Conservation (phyloP, 345 rosid species). For the Citrus maxima region DNA sequence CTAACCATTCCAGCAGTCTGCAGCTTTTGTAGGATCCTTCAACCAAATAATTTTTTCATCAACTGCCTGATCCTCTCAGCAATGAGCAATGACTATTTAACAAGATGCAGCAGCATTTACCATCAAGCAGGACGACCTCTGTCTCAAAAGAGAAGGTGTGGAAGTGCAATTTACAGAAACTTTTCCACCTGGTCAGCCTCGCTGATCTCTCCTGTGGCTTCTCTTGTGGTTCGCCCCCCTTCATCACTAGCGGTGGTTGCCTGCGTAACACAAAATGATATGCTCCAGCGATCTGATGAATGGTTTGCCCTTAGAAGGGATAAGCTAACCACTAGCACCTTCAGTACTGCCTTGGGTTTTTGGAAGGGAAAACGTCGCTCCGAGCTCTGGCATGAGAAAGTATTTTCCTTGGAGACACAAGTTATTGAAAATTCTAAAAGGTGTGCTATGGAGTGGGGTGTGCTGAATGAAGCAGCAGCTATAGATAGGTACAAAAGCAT, state of each 20-base stretch:
- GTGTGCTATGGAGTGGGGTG: conserved; percentile 86
- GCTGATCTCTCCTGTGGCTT: conserved; percentile 21
- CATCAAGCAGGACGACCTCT: conserved; percentile 13
- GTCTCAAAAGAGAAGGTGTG: conserved; percentile 20
- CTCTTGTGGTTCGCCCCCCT: conserved; percentile 32
- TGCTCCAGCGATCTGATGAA: conserved; percentile 86
- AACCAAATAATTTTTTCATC: conserved; percentile 21
- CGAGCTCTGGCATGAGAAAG: conserved; percentile 94
- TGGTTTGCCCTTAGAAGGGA: conserved; percentile 86
- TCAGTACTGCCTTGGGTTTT: conserved; percentile 89
- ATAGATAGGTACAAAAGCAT: conserved; percentile 68
- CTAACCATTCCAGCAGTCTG: conserved; percentile 16
- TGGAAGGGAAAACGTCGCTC: conserved; percentile 80
- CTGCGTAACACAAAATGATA: conserved; percentile 41
- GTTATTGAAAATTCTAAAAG: conserved; percentile 31
- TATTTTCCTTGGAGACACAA: conserved; percentile 42
- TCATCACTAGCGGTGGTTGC: conserved; percentile 43
- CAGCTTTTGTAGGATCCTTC: conserved; percentile 27
- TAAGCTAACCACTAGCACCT: conserved; percentile 88
- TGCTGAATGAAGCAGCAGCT: conserved; percentile 67
- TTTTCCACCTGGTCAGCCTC: conserved; percentile 31
- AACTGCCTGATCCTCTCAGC: conserved; percentile 29
- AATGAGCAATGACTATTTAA: conserved; percentile 38
- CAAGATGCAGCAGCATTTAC: conserved; percentile 28
- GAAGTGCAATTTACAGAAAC: conserved; percentile 19